These are phyloP conservation scores for Hypoxylon sp. DNA, from an alignment of 2,329 filamentous ascomycete genomes.

Conservation along the genomic window DNA sequence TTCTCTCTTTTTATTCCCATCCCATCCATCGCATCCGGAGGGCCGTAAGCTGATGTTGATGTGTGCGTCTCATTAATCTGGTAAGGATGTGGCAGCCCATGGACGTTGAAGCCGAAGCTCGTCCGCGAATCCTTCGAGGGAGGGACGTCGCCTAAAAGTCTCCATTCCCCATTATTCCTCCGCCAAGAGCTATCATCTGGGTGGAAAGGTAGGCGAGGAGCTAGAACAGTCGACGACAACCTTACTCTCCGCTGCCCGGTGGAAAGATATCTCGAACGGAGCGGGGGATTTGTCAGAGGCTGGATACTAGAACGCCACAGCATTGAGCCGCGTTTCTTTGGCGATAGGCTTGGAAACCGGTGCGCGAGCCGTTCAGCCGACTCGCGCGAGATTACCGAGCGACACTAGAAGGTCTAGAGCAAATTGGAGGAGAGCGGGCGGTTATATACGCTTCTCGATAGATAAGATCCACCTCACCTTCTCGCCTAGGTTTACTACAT, in stretches of 20 bases:
- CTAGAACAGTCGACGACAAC: slow-evolving; percentile 26
- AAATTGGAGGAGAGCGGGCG: slow-evolving; percentile 17
- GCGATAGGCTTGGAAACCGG: slow-evolving; percentile 16
- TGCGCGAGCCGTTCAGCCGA: slow-evolving; percentile 39
- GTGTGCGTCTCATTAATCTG: slow-evolving; percentile 16
- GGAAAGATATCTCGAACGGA: slow-evolving; percentile 31
- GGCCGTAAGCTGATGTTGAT: slow-evolving; percentile 6
- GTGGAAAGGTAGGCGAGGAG: slow-evolving; percentile 17
- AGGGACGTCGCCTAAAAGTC: neutral
- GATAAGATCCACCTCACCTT: slow-evolving; percentile 9
- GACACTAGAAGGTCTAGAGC: slow-evolving; percentile 26
- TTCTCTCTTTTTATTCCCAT: neutral
- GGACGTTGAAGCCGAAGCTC: slow-evolving; percentile 4
- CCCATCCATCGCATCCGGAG: slow-evolving; percentile 15
- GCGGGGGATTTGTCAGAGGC: slow-evolving; percentile 19
- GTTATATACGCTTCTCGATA: slow-evolving; percentile 22
- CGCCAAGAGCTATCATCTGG: slow-evolving; percentile 29
- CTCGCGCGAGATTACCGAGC: slow-evolving; percentile 22
- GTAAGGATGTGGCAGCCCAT: slow-evolving; percentile 10
- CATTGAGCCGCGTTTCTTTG: slow-evolving; percentile 22
- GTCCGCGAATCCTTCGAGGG: neutral
- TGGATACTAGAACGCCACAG: slow-evolving; percentile 10
- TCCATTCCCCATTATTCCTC: neutral
- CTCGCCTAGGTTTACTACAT: slow-evolving; percentile 21
- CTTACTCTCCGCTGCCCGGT: slow-evolving; percentile 8